phyloP scores from a whole-genome alignment of 2,329 filamentous ascomycete species.

The Fusarium sp. region DNA sequence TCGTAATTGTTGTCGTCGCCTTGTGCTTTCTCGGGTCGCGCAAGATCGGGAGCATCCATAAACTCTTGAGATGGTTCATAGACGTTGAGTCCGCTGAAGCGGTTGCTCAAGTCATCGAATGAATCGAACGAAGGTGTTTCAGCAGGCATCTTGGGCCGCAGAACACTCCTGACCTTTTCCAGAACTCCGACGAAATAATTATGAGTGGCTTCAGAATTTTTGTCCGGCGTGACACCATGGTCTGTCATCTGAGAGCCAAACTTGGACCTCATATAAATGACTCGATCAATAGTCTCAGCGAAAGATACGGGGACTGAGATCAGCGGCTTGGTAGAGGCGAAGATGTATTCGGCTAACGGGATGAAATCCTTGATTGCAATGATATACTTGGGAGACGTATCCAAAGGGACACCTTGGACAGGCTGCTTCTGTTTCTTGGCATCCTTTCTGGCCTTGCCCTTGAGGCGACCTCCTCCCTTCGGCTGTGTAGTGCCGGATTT shows the following conservation, averaged over 20 bases:
- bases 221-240: constrained; percentile 26
- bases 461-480: constrained; percentile 37
- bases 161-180: constrained; percentile 52
- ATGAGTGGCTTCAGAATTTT: constrained; percentile 50
- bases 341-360: constrained; percentile 56
- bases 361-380: constrained; percentile 58
- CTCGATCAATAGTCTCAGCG: constrained; percentile 52
- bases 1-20: constrained; percentile 48
- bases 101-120: background rate
- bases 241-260: constrained; percentile 47
- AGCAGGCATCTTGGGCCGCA: constrained; percentile 45
- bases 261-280: constrained; percentile 55
- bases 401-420: background rate
- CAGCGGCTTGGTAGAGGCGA: constrained; percentile 26
- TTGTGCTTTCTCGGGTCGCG: background rate
- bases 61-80: constrained; percentile 49
- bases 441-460: constrained; percentile 48
- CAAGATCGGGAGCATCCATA: constrained; percentile 49
- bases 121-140: constrained; percentile 34
- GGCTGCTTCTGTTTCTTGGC: constrained; percentile 15
- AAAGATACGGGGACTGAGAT: constrained; percentile 52
- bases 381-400: constrained; percentile 48
- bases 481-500: background rate
- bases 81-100: background rate
- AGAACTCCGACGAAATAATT: constrained; percentile 55